Percentiles rank a stretch among this genome's conserved stretches.
Conservation (phyloP, 2,329 filamentous ascomycete species). For the Scedosporium aurantiacum region DNA sequence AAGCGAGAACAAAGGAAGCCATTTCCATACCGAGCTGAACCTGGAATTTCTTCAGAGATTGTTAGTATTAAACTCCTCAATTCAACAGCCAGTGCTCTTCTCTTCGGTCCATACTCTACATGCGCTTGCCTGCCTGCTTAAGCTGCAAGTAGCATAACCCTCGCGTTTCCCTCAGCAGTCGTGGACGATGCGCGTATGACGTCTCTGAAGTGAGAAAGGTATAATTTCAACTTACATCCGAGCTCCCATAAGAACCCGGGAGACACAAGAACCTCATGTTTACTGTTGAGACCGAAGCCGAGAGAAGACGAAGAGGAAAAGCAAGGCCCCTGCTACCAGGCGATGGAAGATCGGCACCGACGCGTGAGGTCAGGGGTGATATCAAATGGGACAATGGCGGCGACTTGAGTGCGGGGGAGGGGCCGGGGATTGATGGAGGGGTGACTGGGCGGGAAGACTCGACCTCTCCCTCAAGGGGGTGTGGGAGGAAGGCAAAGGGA, state of each 20-base stretch:
- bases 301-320: background rate
- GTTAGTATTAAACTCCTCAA: background rate
- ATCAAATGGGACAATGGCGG: background rate
- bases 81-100: too few relatives aligned
- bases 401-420: background rate
- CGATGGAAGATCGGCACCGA: background rate
- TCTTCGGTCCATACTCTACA: background rate
- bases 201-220: background rate
- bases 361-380: background rate
- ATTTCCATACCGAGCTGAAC: constrained; percentile 34
- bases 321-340: background rate
- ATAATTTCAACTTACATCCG: constrained; percentile 29
- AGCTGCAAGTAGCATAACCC: background rate
- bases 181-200: background rate
- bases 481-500: background rate
- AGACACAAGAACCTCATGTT: constrained; percentile 47
- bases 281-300: background rate
- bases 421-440: too few relatives aligned
- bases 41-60: constrained; percentile 36
- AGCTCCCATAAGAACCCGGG: constrained; percentile 46
- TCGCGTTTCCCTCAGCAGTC: background rate
- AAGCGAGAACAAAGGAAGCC: constrained; percentile 10
- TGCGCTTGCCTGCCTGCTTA: background rate
- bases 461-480: background rate
- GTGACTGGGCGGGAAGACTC: too few relatives aligned